A percentile compares a stretch with the other conserved stretches of the same genome.
These are phyloP conservation scores for Simplicillium aogashimaense DNA, from an alignment of 2,329 filamentous ascomycete genomes.

Conservation along the genomic window DNA sequence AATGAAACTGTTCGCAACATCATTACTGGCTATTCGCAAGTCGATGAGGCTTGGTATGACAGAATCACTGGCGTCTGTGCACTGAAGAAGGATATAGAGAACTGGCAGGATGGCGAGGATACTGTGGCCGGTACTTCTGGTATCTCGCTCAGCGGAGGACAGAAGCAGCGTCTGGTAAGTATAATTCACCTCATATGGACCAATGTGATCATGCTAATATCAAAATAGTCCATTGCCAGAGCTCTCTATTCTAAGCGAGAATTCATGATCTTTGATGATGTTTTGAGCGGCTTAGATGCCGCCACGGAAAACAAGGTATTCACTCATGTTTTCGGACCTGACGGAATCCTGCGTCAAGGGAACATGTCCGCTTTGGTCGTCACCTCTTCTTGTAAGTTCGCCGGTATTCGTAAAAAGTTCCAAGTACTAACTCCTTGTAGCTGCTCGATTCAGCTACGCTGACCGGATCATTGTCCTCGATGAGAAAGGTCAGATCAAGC, in stretches of 20 bases:
- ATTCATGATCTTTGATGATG: conserved; percentile 27
- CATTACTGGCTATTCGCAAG: conserved; percentile 12
- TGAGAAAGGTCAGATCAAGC: background rate
- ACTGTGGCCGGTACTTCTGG: conserved; percentile 17
- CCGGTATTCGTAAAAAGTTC: background rate
- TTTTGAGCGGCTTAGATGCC: conserved; percentile 24
- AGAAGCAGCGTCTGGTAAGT: conserved; percentile 12
- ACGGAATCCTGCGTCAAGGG: conserved; percentile 22
- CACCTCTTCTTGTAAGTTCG: conserved; percentile 12
- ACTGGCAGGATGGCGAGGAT: conserved; percentile 15
- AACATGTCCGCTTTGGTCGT: conserved; percentile 21
- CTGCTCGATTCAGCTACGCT: conserved; percentile 16
- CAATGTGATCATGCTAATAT: too few species aligned
- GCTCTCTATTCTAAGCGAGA: conserved; percentile 24
- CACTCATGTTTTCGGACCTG: conserved; percentile 21
- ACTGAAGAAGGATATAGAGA: conserved; percentile 10
- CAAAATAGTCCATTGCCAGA: conserved; percentile 18
- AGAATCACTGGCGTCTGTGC: conserved; percentile 13
- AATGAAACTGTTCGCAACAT: conserved; percentile 15
- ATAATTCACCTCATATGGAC: too few species aligned
- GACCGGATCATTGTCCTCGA: conserved; percentile 27
- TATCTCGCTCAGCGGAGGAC: conserved; percentile 19
- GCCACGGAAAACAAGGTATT: conserved; percentile 26
- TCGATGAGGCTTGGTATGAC: conserved; percentile 13
- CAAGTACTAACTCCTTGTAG: too few species aligned